Conservation (phyloP, 176 grass and related monocot species). For the Thalia dealbata region DNA sequence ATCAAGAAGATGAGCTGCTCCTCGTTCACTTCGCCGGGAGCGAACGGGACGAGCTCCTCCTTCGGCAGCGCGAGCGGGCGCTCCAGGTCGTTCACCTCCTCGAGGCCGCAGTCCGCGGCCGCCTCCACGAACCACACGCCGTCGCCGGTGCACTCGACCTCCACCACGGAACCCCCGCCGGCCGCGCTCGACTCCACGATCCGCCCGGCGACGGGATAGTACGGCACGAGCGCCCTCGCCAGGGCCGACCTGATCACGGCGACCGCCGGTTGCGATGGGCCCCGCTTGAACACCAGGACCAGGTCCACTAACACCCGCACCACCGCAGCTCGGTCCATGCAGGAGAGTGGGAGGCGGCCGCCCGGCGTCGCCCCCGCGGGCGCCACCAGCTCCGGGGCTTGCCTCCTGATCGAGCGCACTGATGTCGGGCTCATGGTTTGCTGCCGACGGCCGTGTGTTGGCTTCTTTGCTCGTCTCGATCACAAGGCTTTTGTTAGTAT, state of each 20-base stretch:
- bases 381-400: slow-evolving; percentile 22
- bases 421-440: background rate
- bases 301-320: slow-evolving; percentile 52
- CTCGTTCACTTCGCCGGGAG: slow-evolving; percentile 27
- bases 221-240: slow-evolving; percentile 44
- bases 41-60: slow-evolving; percentile 57
- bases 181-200: slow-evolving; percentile 38
- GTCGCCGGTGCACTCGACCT: slow-evolving; percentile 54
- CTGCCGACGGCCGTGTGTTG: background rate
- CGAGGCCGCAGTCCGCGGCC: slow-evolving; percentile 38
- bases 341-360: slow-evolving; percentile 49
- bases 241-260: slow-evolving; percentile 36
- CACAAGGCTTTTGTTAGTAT: no score
- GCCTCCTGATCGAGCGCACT: slow-evolving; percentile 30
- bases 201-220: slow-evolving; percentile 56
- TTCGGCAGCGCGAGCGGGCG: slow-evolving; percentile 58
- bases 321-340: slow-evolving; percentile 44
- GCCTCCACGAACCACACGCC: slow-evolving; percentile 74
- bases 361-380: slow-evolving; percentile 30
- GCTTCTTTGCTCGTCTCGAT: background rate
- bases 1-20: slow-evolving; percentile 50
- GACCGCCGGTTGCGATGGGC: background rate
- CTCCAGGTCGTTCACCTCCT: slow-evolving; percentile 55
- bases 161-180: no score
- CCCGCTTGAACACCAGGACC: slow-evolving; percentile 42